Percentiles rank a stretch among this genome's conserved stretches.
These are phyloP conservation scores for Sporothrix luriei DNA, from an alignment of 2,329 filamentous ascomycete genomes.

Conservation along the genomic window DNA sequence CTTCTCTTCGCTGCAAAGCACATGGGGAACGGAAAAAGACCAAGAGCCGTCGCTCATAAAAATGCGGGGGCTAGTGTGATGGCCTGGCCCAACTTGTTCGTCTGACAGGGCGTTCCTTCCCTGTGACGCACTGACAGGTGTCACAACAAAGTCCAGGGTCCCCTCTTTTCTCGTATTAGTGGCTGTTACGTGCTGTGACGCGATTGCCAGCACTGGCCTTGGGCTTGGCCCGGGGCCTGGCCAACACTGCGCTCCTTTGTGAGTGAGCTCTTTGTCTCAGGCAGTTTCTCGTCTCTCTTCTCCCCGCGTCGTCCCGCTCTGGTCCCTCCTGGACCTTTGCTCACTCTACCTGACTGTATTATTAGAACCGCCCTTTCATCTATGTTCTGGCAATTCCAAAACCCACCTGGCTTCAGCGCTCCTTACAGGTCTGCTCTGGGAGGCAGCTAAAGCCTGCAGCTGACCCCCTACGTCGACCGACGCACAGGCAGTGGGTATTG, in stretches of 20 bases:
- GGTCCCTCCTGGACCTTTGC: neutral
- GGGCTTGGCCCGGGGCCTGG: neutral
- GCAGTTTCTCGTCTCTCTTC: neutral
- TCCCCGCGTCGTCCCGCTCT: neutral
- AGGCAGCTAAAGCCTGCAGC: neutral
- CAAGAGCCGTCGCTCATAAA: neutral
- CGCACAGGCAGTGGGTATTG: neutral
- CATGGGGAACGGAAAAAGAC: too few species aligned
- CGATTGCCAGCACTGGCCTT: neutral
- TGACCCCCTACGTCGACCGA: neutral
- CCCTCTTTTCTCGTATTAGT: neutral
- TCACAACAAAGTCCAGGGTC: neutral
- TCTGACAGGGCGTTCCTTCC: neutral
- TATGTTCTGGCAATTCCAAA: too few species aligned
- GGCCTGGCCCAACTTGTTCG: neutral
- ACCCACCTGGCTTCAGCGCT: too few species aligned
- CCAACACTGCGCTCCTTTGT: neutral
- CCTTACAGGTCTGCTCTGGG: neutral
- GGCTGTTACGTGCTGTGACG: conserved; percentile 17
- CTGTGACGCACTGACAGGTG: neutral
- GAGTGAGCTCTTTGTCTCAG: neutral
- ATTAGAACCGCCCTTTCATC: too few species aligned
- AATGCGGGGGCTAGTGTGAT: conserved; percentile 19
- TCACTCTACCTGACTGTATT: too few species aligned
- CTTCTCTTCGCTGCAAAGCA: too few species aligned